These are phyloP conservation scores for Pilatotrama ljubarskyi DNA, from an alignment of 768 basidiomycete species.

Conservation along the genomic window DNA sequence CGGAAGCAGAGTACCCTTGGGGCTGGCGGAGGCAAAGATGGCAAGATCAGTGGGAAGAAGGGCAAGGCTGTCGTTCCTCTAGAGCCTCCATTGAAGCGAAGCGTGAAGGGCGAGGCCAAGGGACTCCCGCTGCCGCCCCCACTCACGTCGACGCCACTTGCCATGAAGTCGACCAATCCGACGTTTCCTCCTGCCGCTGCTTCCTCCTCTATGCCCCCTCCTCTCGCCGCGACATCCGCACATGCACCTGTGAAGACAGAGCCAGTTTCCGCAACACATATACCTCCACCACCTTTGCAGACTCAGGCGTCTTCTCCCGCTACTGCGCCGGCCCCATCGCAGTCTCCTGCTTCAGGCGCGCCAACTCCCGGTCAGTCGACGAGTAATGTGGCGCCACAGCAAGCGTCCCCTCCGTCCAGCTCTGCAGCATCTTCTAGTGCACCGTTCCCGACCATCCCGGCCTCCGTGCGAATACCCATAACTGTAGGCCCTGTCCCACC, in stretches of 20 bases:
- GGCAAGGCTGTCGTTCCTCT: constrained; percentile 50
- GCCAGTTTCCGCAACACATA: constrained; percentile 8
- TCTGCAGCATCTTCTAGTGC: constrained; percentile 23
- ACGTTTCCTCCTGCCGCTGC: constrained; percentile 4
- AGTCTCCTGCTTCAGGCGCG: constrained; percentile 2
- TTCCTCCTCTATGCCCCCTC: constrained; percentile 2
- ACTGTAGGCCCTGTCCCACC: constrained; percentile 72
- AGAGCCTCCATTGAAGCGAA: constrained; percentile 70
- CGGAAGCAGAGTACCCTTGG: constrained; percentile 42
- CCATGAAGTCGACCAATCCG: constrained; percentile 40
- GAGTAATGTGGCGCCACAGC: background rate
- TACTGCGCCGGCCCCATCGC: constrained; percentile 13
- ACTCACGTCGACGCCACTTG: constrained; percentile 62
- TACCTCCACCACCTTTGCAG: constrained; percentile 13
- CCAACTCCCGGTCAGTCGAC: constrained; percentile 3
- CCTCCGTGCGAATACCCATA: constrained; percentile 70
- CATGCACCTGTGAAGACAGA: constrained; percentile 28
- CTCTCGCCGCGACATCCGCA: constrained; percentile 12
- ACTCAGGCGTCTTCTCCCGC: constrained; percentile 4
- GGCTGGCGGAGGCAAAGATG: constrained; percentile 37
- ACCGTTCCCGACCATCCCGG: constrained; percentile 34
- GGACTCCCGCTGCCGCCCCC: constrained; percentile 65
- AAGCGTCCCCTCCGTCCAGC: constrained; percentile 25
- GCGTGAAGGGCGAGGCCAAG: constrained; percentile 63
- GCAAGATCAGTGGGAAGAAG: constrained; percentile 52